These are phyloP conservation scores for Postia placenta DNA, from an alignment of 768 basidiomycete species.

Conservation along the genomic window DNA sequence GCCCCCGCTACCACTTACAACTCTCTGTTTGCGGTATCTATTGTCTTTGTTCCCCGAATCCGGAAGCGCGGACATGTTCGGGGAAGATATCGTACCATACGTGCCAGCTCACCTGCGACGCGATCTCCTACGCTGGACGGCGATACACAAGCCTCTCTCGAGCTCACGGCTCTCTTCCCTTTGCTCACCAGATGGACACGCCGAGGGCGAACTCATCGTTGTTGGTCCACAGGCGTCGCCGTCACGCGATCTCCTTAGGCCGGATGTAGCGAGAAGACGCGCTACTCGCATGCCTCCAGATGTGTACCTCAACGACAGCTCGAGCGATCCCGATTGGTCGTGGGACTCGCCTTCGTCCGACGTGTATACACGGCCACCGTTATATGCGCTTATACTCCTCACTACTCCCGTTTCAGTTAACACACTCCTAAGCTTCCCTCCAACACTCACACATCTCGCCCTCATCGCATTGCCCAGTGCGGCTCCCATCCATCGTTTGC, in stretches of 20 bases:
- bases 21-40: slow-evolving; percentile 52
- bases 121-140: slow-evolving; percentile 50
- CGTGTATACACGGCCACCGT: slow-evolving; percentile 13
- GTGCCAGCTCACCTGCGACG: slow-evolving; percentile 57
- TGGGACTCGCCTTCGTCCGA: slow-evolving; percentile 11
- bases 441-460: slow-evolving; percentile 57
- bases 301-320: background rate
- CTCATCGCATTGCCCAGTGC: slow-evolving; percentile 45
- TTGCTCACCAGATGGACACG: slow-evolving; percentile 43
- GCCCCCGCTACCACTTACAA: slow-evolving; percentile 42
- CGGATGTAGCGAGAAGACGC: background rate
- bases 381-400: slow-evolving; percentile 47
- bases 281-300: background rate
- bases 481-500: slow-evolving; percentile 50
- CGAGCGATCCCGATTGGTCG: slow-evolving; percentile 6
- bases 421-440: slow-evolving; percentile 47
- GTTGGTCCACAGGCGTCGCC: slow-evolving; percentile 48
- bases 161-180: slow-evolving; percentile 44
- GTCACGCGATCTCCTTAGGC: slow-evolving; percentile 35
- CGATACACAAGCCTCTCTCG: slow-evolving; percentile 51
- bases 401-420: slow-evolving; percentile 39
- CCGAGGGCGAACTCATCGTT: slow-evolving; percentile 59
- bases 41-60: slow-evolving; percentile 26
- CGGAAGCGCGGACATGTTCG: slow-evolving; percentile 35
- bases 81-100: slow-evolving; percentile 38